Percentiles rank a stretch among this genome's conserved stretches.
Evolutionary conservation across 768 basidiomycete genomes (phyloP).

Genomic region (Russula lepida): DNA sequence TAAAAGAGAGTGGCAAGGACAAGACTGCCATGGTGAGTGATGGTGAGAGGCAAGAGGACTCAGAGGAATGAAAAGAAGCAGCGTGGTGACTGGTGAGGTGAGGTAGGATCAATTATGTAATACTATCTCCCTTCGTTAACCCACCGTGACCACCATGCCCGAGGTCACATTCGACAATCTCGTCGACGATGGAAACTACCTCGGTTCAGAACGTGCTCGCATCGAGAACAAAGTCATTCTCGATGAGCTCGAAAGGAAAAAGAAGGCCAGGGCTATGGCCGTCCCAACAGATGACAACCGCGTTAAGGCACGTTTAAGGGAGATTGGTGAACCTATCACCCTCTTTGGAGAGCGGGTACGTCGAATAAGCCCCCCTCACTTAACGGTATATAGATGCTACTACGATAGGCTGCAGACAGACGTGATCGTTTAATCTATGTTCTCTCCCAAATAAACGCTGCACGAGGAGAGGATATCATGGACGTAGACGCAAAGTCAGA

Average conservation of each 20-base stretch:
- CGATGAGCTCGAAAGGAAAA: conserved; percentile 96
- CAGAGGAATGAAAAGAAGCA: not conserved
- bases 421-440: conserved; percentile 93
- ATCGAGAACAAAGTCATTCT: conserved; percentile 81
- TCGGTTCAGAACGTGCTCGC: conserved; percentile 65
- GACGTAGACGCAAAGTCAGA: conserved; percentile 63
- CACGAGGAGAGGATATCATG: conserved; percentile 73
- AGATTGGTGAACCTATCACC: conserved; percentile 95
- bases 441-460: conserved; percentile 86
- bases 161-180: conserved; percentile 72
- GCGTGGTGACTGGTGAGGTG: too few relatives aligned
- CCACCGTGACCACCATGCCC: conserved; percentile 47
- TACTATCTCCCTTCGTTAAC: conserved; percentile 34
- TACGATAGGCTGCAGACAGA: conserved; percentile 80
- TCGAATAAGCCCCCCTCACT: conserved; percentile 20
- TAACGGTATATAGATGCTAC: conserved; percentile 18
- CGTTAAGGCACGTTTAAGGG: conserved; percentile 81
- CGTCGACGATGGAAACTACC: conserved; percentile 68
- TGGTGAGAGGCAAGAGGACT: not conserved
- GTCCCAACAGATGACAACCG: conserved; percentile 96
- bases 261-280: conserved; percentile 85
- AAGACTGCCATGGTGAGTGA: conserved; percentile 66
- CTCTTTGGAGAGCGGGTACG: conserved; percentile 94
- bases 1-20: conserved; percentile 81
- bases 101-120: conserved; percentile 11